Conservation (phyloP, 768 basidiomycete genomes). For the Hydnomerulius pinastri region DNA sequence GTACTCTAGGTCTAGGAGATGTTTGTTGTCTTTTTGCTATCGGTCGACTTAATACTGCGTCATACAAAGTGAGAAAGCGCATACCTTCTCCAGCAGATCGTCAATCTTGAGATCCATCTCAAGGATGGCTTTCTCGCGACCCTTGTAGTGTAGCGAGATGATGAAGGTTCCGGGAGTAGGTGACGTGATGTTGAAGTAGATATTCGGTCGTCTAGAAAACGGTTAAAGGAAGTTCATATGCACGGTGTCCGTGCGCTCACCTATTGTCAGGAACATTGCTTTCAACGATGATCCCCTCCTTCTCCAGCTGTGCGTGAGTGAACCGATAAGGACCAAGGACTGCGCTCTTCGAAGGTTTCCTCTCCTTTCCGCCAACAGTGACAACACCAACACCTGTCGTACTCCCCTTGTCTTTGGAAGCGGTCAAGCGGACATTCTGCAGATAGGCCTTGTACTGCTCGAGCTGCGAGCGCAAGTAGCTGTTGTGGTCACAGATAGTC, state of each 20-base stretch:
- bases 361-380: constrained; percentile 95
- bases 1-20: constrained; percentile 94
- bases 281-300: constrained; percentile 98
- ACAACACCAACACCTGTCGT: constrained; percentile 92
- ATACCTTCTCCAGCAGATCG: constrained; percentile 93
- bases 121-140: constrained; percentile 96
- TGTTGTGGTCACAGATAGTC: constrained; percentile 99
- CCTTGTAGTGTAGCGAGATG: constrained; percentile 98
- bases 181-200: constrained; percentile 98
- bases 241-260: constrained; percentile 42
- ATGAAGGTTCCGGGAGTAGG: constrained; percentile 98
- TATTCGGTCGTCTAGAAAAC: constrained; percentile 80
- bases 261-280: constrained; percentile 99
- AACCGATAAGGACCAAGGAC: constrained; percentile 96
- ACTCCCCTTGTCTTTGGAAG: constrained; percentile 85
- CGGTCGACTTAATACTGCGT: constrained; percentile 15
- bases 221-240: constrained; percentile 1
- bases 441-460: constrained; percentile 99
- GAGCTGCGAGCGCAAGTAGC: constrained; percentile 91
- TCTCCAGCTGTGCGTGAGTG: constrained; percentile 97
- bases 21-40: constrained; percentile 99
- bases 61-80: constrained; percentile 17
- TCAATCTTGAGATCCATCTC: constrained; percentile 99
- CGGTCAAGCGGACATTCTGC: constrained; percentile 91
- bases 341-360: constrained; percentile 82